Evolutionary conservation across 2,329 filamentous ascomycete genomes (phyloP), one percentile per base, ranked within the genome.

Genomic region (Ceratocystis ficicola): DNA sequence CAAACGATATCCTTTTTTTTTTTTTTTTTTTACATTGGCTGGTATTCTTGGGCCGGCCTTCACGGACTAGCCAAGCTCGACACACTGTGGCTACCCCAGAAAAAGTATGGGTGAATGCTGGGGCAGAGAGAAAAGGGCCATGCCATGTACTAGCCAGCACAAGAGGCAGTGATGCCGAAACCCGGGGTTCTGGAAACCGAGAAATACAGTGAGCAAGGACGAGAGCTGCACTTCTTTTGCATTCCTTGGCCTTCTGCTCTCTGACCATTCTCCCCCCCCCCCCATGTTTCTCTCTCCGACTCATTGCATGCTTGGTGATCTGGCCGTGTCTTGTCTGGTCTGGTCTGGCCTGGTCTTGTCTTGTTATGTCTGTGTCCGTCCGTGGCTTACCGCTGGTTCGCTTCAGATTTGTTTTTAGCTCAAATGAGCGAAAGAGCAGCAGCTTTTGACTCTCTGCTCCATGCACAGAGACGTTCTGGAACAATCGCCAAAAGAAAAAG

Each of bases 341-440:
- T 25, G 2, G 25, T 6, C 48, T 25, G 1, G 12, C 28, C 48
- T 15, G 3, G 46, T 22, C 48, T 52, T 10, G 8, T 52, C 20
- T 52, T 50, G 46, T 22, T 22, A 5, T 20, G 20, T 52, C 36
- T 52, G 48, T 20, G 20, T 25, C 25, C 25, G 8, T 52, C 20
- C 25, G 48, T 25, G 48, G 48, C 48, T 52, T 52, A 52, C 48
- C 48, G 48, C 48, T 52, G 48, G 20, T 52, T 52, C 48, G 48
- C 48, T 52, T 52, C 48, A 52, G 48, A 28, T 22, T 41, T 52
- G 48, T 52, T 52, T 52, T 52, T 28, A 52, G 48, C 48, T 25
- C 48, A 52, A 8, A 25, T 52, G 36, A 41, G 36, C 25, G 48
- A n/a, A 52, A 52, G 48, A 52, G 25, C 48, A 28, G 48, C 48